Base-by-base conservation (phyloP, 305 asterid genomes). In the Withania somnifera region DNA sequence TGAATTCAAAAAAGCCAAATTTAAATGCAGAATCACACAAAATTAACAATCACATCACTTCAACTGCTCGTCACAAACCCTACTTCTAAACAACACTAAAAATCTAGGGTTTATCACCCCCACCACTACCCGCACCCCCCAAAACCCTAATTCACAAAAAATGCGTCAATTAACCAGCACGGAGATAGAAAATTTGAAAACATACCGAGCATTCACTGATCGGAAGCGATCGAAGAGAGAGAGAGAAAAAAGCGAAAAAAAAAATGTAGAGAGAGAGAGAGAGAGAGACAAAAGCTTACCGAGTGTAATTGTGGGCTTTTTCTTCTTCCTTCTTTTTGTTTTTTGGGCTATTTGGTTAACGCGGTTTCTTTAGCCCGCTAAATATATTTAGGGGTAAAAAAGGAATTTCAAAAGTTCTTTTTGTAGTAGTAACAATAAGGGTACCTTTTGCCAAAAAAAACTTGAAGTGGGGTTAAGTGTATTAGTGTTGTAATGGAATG, bases 141-240 rank as follows among this genome's bases (percentile, higher is more conserved):
- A 10, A 10, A 24, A 28, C 64, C 79, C 45, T 38, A 81, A 84
- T 51, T 28, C 58, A 24, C 42, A 47, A 14, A 64, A 17, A 67
- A 13, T 24, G n/a, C n/a, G 17, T 36, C 8, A 76, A 57, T 40
- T 24, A 77, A 34, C 38, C 68, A 83, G 7, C 14, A 82, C 51
- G n/a, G n/a, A n/a, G n/a, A 19, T 30, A 81, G n/a, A 51, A 71
- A 68, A 47, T n/a, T 52, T 57, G 69, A 78, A 78, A 28, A 6
- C 73, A 71, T 85, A 85, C 90, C 88, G 24, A 60, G 84, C 86
- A 85, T 83, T 87, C 88, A 64, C 76, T 83, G 80, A 80, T 81
- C 80, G n/a, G 7, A 15, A 32, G 57, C 79, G 81, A 84, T 82
- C 86, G 67, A 66, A 36, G 84, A 54, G 84, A 69, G 81, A 78